Evolutionary conservation across 2,329 filamentous ascomycete genomes (phyloP).

Genomic region (Neurospora sp.): DNA sequence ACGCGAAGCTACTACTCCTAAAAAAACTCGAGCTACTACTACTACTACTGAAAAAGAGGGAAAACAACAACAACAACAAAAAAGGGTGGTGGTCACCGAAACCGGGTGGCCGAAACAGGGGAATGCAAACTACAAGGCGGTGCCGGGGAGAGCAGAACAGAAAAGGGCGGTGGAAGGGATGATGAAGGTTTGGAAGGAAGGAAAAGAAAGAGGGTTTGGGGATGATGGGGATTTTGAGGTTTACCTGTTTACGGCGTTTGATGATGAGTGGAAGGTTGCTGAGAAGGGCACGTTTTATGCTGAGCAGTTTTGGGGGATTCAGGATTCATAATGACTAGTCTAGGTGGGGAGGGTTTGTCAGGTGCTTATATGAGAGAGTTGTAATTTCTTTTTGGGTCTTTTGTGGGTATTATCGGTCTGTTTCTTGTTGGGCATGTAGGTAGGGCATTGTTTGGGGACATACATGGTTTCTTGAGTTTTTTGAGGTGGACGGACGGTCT

Average conservation of each 20-base stretch:
- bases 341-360: no score
- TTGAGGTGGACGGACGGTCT: not conserved
- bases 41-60: no score
- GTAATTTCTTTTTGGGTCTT: no score
- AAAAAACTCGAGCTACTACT: no score
- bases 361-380: no score
- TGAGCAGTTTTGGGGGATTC: conserved; percentile 70
- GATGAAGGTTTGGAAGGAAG: conserved; percentile 41
- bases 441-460: not conserved
- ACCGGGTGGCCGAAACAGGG: conserved; percentile 75
- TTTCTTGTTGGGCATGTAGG: not conserved
- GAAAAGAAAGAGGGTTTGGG: conserved; percentile 36
- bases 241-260: conserved; percentile 70
- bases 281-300: conserved; percentile 53
- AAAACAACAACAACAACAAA: conserved; percentile 19
- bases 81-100: conserved; percentile 67
- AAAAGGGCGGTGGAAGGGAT: conserved; percentile 55
- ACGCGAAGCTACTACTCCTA: conserved; percentile 27
- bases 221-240: not conserved
- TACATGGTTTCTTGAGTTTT: not conserved
- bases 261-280: conserved; percentile 70
- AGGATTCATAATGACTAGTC: conserved; percentile 25
- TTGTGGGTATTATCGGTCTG: not conserved
- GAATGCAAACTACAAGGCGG: conserved; percentile 52
- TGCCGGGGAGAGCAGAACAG: conserved; percentile 62